Evolutionary conservation across 176 grass and related monocot genomes (phyloP), one percentile per base, ranked within the genome.

Genomic region (Aegilops sharonensis): DNA sequence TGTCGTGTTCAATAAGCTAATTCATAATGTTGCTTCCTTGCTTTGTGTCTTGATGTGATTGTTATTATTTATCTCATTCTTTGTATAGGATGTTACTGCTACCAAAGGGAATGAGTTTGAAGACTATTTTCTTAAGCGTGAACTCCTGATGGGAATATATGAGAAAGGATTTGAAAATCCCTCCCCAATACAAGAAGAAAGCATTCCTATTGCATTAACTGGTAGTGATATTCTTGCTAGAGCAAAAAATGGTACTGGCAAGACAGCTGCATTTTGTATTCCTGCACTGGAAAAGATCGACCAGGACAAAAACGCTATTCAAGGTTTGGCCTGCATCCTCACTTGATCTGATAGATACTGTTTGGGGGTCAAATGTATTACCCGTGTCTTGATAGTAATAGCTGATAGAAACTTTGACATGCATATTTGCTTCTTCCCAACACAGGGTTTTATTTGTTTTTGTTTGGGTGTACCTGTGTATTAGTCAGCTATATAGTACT

Each of bases 51-150:
- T 77, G 45, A 4, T 56, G 45, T 25, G 20, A 11, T 56, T 20
- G 62, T 86, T 82, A 70, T 57, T 72, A 85, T 59, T 36, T 66
- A 31, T 62, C 21, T 21, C 78, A 11, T 72, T 64, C 42, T 48
- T 78, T 76, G 60, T 67, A 8, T 72, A 98, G 96, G 96, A 98
- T 92, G 96, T 98, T 76, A 98, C 96, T 74, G 96, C 90, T 48
- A 98, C 96, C 31, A 98, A 95, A 78, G 93, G 96, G 82, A 98
- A 98, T 86, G 96, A 98, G 83, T 98, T 98, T 91, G 96, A 98
- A 92, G 96, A 98, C 63, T 95, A 98, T 85, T 98, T 98, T 89
- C 79, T 98, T 47, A 98, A 98, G 84, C 88, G 96, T 62, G 96
- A 98, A 81, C 86, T 98, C 35, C 92, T 98, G 66, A 98, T 98